Conservation (phyloP, 1,139 yeast genomes). For the Zygosaccharomyces pseudobailii region DNA sequence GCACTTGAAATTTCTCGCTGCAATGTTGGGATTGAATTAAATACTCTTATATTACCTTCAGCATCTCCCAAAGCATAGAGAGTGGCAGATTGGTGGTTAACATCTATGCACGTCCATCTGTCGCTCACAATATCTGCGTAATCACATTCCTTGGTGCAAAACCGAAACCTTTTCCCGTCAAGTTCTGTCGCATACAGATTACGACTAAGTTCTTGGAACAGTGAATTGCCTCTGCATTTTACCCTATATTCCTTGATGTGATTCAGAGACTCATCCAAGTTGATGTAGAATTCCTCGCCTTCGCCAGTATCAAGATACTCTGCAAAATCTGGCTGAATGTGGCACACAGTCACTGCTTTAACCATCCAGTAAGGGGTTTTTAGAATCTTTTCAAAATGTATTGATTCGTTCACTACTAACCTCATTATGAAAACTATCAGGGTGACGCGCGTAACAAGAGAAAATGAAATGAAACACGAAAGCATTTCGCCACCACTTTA, state of each 20-base stretch:
- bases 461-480: slow-evolving; percentile 7
- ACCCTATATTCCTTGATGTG: slow-evolving; percentile 33
- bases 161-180: slow-evolving; percentile 10
- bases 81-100: background rate
- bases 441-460: slow-evolving; percentile 11
- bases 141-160: slow-evolving; percentile 16
- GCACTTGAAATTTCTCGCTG: slow-evolving; percentile 35
- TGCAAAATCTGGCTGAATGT: slow-evolving; percentile 42
- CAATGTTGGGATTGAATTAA: slow-evolving; percentile 15
- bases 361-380: background rate
- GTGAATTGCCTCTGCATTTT: slow-evolving; percentile 14
- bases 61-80: slow-evolving; percentile 40
- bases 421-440: background rate
- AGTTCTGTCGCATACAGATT: slow-evolving; percentile 14
- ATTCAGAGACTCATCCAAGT: slow-evolving; percentile 33
- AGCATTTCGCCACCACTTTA: slow-evolving; percentile 6
- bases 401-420: too few species aligned
- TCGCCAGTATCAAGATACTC: slow-evolving; percentile 36
- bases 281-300: slow-evolving; percentile 41
- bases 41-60: slow-evolving; percentile 39
- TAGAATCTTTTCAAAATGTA: too few species aligned
- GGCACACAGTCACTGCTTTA: slow-evolving; percentile 12
- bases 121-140: slow-evolving; percentile 5
- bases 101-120: slow-evolving; percentile 13
- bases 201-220: slow-evolving; percentile 8